A percentile compares a stretch with the other conserved stretches of the same genome.
Conservation (phyloP, 352 stramenopile genomes). For the Phytophthora pini region DNA sequence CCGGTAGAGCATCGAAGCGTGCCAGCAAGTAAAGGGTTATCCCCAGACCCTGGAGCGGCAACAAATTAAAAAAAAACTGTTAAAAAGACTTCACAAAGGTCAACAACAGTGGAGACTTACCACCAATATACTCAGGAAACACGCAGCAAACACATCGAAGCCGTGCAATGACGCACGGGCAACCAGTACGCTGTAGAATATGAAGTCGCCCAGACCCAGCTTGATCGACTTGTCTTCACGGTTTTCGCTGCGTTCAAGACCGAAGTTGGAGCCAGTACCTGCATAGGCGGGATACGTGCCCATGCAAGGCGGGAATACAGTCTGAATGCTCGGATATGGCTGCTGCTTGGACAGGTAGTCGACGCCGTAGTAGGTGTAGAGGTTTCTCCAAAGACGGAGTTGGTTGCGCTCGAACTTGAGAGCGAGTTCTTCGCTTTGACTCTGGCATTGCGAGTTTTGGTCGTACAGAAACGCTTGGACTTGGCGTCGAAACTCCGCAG, state of each 20-base stretch:
- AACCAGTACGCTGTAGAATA: constrained; percentile 98
- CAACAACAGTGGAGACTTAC: constrained; percentile 44
- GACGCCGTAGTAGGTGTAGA: constrained; percentile 58
- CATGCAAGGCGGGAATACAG: constrained; percentile 36
- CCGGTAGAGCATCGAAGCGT: constrained; percentile 93
- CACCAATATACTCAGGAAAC: constrained; percentile 92
- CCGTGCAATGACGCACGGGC: constrained; percentile 93
- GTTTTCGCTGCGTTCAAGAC: constrained; percentile 31
- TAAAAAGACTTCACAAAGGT: not conserved
- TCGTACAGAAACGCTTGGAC: constrained; percentile 54
- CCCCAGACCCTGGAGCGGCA: constrained; percentile 65
- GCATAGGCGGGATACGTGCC: constrained; percentile 25
- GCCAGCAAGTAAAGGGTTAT: constrained; percentile 94
- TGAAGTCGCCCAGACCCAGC: constrained; percentile 96
- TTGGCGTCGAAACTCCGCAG: constrained; percentile 39
- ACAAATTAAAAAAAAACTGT: not conserved
- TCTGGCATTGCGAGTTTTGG: constrained; percentile 42
- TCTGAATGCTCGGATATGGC: constrained; percentile 40
- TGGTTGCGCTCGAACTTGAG: constrained; percentile 42
- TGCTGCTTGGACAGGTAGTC: constrained; percentile 34
- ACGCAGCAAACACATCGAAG: constrained; percentile 92
- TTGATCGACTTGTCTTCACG: constrained; percentile 82
- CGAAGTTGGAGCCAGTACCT: constrained; percentile 18
- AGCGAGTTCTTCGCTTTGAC: constrained; percentile 38
- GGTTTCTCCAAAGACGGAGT: constrained; percentile 46